A percentile compares a stretch with the other conserved stretches of the same genome.
Conservation (phyloP, 2,329 filamentous ascomycete species). For the Exophiala phaeomuriformis region DNA sequence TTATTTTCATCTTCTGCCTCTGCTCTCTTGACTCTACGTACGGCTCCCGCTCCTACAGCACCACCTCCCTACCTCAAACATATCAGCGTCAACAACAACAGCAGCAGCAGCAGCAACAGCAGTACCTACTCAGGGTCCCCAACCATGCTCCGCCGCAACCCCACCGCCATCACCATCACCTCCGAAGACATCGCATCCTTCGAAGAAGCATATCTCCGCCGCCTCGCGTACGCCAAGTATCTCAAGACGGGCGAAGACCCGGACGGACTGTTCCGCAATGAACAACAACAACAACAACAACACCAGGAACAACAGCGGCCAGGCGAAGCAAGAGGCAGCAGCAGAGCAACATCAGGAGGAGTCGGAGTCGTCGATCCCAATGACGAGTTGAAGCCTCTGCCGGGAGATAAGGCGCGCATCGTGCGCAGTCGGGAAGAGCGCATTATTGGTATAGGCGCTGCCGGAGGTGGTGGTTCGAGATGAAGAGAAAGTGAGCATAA, state of each 20-base stretch:
- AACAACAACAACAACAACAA: constrained; percentile 14
- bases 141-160: constrained; percentile 46
- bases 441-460: constrained; percentile 29
- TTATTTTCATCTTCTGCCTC: too few species aligned
- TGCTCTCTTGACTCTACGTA: too few species aligned
- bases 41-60: too few species aligned
- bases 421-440: constrained; percentile 42
- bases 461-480: background rate
- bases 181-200: constrained; percentile 43
- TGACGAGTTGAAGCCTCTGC: constrained; percentile 45
- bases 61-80: background rate
- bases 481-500: background rate
- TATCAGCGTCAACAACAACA: background rate
- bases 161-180: constrained; percentile 45
- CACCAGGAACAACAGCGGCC: constrained; percentile 14
- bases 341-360: constrained; percentile 12
- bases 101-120: background rate
- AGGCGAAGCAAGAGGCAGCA: background rate
- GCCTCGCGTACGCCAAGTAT: constrained; percentile 21
- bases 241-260: constrained; percentile 27
- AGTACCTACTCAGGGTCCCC: background rate
- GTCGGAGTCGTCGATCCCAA: constrained; percentile 37
- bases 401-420: constrained; percentile 44
- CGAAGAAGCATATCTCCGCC: constrained; percentile 33
- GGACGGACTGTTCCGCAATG: constrained; percentile 21